Evolutionary conservation across 2,329 filamentous ascomycete species (phyloP).

Genomic region (Nothopassalora personata): DNA sequence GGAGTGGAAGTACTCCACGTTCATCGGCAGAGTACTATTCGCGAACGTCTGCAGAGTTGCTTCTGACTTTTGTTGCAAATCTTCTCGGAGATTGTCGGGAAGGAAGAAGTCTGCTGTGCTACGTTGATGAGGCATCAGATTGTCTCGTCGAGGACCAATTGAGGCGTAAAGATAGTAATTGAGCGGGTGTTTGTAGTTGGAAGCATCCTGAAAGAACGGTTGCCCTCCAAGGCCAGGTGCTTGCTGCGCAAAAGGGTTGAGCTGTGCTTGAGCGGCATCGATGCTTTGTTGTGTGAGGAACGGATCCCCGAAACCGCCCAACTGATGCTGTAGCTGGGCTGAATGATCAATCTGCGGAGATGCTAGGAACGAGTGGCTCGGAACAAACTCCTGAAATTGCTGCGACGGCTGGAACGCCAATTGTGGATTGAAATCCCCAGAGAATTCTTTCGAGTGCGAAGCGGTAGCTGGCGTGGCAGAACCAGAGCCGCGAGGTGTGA

Average conservation of each 20-base stretch:
- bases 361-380: conserved; percentile 49
- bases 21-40: conserved; percentile 62
- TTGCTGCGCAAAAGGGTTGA: conserved; percentile 72
- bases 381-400: conserved; percentile 49
- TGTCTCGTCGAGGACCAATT: conserved; percentile 73
- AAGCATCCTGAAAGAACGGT: conserved; percentile 60
- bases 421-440: conserved; percentile 38
- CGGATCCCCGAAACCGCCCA: conserved; percentile 39
- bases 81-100: conserved; percentile 77
- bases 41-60: conserved; percentile 79
- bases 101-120: conserved; percentile 89
- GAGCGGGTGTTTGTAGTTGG: conserved; percentile 56
- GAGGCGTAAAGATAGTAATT: conserved; percentile 94
- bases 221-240: conserved; percentile 55
- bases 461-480: conserved; percentile 37
- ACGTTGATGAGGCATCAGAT: conserved; percentile 77
- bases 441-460: conserved; percentile 43
- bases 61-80: conserved; percentile 82
- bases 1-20: conserved; percentile 84
- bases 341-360: conserved; percentile 37
- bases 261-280: conserved; percentile 35
- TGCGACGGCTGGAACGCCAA: conserved; percentile 38
- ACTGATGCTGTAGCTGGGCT: conserved; percentile 27
- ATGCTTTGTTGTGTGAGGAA: conserved; percentile 35
- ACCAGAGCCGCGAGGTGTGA: conserved; percentile 60